Conservation (phyloP, 306 rosid genomes). For the Vigna hirtella region DNA sequence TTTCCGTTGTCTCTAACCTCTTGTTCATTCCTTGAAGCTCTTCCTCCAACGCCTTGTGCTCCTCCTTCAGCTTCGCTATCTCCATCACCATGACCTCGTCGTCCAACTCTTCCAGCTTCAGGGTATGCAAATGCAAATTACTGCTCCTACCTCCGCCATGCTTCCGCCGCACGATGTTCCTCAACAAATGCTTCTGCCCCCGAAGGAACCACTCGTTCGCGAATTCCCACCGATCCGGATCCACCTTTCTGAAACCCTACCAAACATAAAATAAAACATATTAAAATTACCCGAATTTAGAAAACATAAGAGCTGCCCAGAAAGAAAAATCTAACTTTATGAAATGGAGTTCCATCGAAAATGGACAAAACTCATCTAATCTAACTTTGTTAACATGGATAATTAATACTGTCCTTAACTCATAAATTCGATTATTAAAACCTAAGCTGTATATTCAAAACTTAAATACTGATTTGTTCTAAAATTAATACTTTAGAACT, state of each 20-base stretch:
- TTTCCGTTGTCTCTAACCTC: slow-evolving; percentile 75
- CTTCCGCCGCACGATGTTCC: slow-evolving; percentile 65
- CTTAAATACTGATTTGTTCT: not conserved
- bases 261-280: not conserved
- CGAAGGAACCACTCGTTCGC: slow-evolving; percentile 93
- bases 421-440: not conserved
- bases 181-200: slow-evolving; percentile 76
- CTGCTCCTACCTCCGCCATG: slow-evolving; percentile 43
- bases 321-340: slow-evolving; percentile 5
- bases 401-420: not conserved
- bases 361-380: not conserved
- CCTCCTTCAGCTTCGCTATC: slow-evolving; percentile 71
- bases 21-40: slow-evolving; percentile 75
- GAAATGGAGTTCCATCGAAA: slow-evolving; percentile 14
- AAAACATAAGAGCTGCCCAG: not conserved
- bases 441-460: not conserved
- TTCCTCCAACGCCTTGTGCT: slow-evolving; percentile 68
- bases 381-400: not conserved
- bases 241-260: slow-evolving; percentile 78
- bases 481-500: too few species aligned
- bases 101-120: slow-evolving; percentile 52
- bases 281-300: not conserved
- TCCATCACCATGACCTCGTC: slow-evolving; percentile 69
- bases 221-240: slow-evolving; percentile 95
- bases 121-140: not conserved